These are phyloP conservation scores for Garcia nutans DNA, from an alignment of 345 rosid genomes.

Conservation along the genomic window DNA sequence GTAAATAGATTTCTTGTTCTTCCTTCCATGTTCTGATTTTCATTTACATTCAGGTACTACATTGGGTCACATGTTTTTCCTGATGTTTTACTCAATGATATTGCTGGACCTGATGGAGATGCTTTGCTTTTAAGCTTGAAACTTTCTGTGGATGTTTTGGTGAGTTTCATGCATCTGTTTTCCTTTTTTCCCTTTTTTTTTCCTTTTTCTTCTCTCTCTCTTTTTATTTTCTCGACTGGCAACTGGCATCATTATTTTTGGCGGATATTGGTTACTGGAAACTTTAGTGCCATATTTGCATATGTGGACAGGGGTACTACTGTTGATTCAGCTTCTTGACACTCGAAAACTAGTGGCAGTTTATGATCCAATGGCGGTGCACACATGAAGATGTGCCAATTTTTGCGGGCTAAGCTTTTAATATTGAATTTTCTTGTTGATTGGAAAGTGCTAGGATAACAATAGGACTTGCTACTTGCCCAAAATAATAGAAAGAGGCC, in stretches of 20 bases:
- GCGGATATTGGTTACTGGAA: neutral
- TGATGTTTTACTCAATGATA: conserved; percentile 90
- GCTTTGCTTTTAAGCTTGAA: conserved; percentile 87
- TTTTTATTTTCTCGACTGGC: too few relatives aligned
- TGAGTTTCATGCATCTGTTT: conserved; percentile 14
- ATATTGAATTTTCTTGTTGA: neutral
- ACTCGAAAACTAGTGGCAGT: neutral
- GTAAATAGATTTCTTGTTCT: neutral
- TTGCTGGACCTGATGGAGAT: conserved; percentile 91
- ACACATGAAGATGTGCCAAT: too few relatives aligned
- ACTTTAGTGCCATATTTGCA: neutral
- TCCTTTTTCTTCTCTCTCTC: too few relatives aligned
- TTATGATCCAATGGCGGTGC: neutral
- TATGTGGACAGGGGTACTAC: neutral
- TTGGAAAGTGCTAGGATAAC: neutral
- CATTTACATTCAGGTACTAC: conserved; percentile 66
- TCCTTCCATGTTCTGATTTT: conserved; percentile 11
- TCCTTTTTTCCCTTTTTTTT: too few relatives aligned
- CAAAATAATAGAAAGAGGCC: neutral
- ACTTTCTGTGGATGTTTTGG: conserved; percentile 96
- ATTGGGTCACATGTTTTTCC: conserved; percentile 83
- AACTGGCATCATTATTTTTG: too few relatives aligned
- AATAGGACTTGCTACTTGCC: neutral
- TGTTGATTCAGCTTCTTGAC: neutral
- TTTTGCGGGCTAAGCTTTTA: too few relatives aligned